Base-by-base conservation (phyloP, 495 filamentous ascomycete species). In the Penicillium odoratum region DNA sequence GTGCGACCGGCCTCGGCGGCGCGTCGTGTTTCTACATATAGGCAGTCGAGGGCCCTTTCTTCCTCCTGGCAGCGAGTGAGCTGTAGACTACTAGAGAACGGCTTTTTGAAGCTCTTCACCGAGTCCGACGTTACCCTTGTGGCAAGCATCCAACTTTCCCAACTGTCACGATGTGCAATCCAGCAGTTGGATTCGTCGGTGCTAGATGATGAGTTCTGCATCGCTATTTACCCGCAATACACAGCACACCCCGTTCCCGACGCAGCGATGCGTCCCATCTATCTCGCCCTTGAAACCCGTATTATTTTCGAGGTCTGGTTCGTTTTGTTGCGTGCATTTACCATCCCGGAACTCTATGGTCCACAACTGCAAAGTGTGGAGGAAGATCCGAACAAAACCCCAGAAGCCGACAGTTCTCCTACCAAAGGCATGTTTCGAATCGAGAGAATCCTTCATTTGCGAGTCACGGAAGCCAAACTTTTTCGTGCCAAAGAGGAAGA, bases 221-320 rank as follows among this genome's bases (percentile, higher is more conserved):
- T 99, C 55, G 94, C 89, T 21, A 93, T 99, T 28, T 97, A 85
- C 75, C 91, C 81, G 4, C 89, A 88, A 79, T 93, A 84, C 83
- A 90, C 84, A 57, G 88, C 71, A 61, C 81, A 85, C 7, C 83
- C 86, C 4, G 81, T 83, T 7, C 59, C 69, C 9, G 73, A 74
- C 21, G 63, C 70, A 18, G 85, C 81, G 6, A 67, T 72, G 29
- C 75, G 75, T n/a, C 75, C 74, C 7, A 64, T 90, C 34, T 98
- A 97, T 71, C 82, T 99, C 28, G 85, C 89, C 15, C 72, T 98
- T 15, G 95, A 98, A 61, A 92, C 85, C 18, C 82, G 95, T 18
- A 88, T 96, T 2, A 75, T 94, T 7, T 96, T 94, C 66, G 94
- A 99, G 65, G 95, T 96, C 11, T 98, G 94, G 95, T 93, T 96